These are phyloP conservation scores for Sicyos edulis DNA, from an alignment of 306 rosid genomes.

Conservation along the genomic window DNA sequence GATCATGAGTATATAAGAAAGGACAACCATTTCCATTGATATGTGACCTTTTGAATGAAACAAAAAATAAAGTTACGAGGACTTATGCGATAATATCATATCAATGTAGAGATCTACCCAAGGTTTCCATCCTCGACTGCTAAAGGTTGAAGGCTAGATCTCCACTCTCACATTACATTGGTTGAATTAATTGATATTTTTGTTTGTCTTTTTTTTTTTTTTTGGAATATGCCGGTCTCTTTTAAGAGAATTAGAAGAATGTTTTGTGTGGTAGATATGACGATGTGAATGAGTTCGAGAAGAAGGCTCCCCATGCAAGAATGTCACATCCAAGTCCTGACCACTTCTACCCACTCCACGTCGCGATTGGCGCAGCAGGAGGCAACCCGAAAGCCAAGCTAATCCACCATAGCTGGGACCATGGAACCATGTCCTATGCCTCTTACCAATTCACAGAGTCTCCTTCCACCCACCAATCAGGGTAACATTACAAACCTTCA, in stretches of 20 bases:
- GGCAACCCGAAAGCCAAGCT: constrained; percentile 46
- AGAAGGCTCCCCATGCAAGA: constrained; percentile 64
- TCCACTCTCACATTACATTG: background rate
- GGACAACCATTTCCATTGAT: too few relatives aligned
- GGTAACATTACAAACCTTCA: background rate
- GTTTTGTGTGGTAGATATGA: constrained; percentile 41
- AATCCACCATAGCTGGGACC: constrained; percentile 54
- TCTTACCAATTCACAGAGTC: constrained; percentile 58
- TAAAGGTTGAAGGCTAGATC: background rate
- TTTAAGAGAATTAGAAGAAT: background rate
- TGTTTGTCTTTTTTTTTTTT: too few relatives aligned
- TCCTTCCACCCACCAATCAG: background rate
- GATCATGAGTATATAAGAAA: too few relatives aligned
- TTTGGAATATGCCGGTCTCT: too few relatives aligned
- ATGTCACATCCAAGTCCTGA: constrained; percentile 79
- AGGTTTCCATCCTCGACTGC: too few relatives aligned
- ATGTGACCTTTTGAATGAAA: too few relatives aligned
- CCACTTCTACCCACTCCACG: constrained; percentile 70
- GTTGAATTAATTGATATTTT: too few relatives aligned
- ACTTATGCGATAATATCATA: too few relatives aligned
- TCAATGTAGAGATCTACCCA: too few relatives aligned
- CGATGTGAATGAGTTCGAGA: constrained; percentile 58
- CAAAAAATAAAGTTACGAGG: too few relatives aligned
- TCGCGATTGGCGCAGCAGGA: constrained; percentile 83
- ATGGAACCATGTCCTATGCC: constrained; percentile 61